Base-by-base conservation (phyloP, 2,329 filamentous ascomycete species). In the Endoconidiophora laricicola region DNA sequence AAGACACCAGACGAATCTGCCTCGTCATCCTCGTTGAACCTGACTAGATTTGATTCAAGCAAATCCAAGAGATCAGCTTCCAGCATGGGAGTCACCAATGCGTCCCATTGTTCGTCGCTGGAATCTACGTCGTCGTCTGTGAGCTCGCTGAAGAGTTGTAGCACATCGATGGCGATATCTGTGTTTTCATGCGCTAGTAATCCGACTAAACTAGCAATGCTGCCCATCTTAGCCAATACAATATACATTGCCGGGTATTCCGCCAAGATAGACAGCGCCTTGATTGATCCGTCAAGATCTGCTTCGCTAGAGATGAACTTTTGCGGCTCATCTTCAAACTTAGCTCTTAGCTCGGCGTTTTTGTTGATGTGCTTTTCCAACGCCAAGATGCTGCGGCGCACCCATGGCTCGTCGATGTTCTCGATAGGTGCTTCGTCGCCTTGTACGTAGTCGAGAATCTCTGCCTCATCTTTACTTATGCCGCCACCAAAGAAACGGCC, bases 401-500 rank as follows among this genome's bases (percentile, higher is more conserved):
- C 67, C 90, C 91, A 98, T 1, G 81, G 68, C 2, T 69, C 67
- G 63, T 98, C 88, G 55, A 94, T 83, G 63, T 82, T 88, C 58
- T 93, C 86, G 1, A 78, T 73, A 55, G 60, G 60, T 6, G 59
- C 61, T 46, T 65, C 63, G 23, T 62, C 63, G 18, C 64, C 65
- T 46, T 95, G 86, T 55, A 98, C 78, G 60, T 83, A 96, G 64
- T 96, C 84, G 59, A 98, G 73, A 18, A 91, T 85, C 57, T 87
- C 77, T 2, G 79, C 81, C 56, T 93, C 86, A 56, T 86, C 74
- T 52, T 80, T 74, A 23, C 82, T 86, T 58, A 98, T 82, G 33
- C 91, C 91, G 49, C 87, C 85, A 41, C 90, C 91, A 58, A 95
- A 98, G 69, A 98, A 98, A 9, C 91, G 81, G 1, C 90, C 91